Percentiles rank a stretch among this genome's conserved stretches.
Evolutionary conservation across 768 basidiomycete genomes (phyloP).

Genomic region (Pleurotus platypus): DNA sequence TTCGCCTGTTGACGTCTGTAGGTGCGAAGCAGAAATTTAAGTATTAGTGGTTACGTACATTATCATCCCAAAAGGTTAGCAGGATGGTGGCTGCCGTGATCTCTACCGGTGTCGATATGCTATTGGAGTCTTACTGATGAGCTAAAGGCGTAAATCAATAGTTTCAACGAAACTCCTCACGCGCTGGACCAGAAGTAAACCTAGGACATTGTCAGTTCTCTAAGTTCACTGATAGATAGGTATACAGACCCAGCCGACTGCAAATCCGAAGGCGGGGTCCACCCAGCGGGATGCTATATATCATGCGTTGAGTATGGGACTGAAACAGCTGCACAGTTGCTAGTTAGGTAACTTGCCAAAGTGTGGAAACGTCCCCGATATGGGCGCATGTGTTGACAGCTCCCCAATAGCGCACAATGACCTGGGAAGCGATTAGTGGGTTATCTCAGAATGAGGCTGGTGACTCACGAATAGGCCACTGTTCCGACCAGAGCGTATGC

Average conservation of each 20-base stretch:
- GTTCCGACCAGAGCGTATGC: slow-evolving; percentile 63
- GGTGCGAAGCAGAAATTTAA: not conserved
- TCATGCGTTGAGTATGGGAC: no score
- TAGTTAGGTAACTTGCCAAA: slow-evolving; percentile 36
- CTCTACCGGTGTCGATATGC: slow-evolving; percentile 65
- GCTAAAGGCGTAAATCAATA: no score
- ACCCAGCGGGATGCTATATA: slow-evolving; percentile 48
- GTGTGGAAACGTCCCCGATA: slow-evolving; percentile 75
- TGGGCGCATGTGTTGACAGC: slow-evolving; percentile 74
- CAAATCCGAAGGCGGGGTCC: slow-evolving; percentile 54
- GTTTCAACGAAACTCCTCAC: slow-evolving; percentile 17
- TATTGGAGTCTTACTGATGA: slow-evolving; percentile 11
- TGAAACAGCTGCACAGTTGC: no score
- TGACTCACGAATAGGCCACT: slow-evolving; percentile 55
- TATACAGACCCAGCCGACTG: slow-evolving; percentile 45
- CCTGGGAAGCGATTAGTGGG: slow-evolving; percentile 20
- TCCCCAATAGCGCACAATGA: slow-evolving; percentile 67
- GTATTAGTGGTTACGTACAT: slow-evolving; percentile 32
- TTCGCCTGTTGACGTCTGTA: slow-evolving; percentile 26
- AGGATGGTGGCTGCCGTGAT: slow-evolving; percentile 71
- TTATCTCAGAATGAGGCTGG: not conserved
- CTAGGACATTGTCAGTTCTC: slow-evolving; percentile 14
- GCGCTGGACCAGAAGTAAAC: slow-evolving; percentile 41
- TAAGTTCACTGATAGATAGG: not conserved
- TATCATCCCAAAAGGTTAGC: slow-evolving; percentile 66